Percentiles rank a stretch among this genome's conserved stretches.
phyloP scores from a whole-genome alignment of 2,329 filamentous ascomycete species.

The Fusarium anthophilum region DNA sequence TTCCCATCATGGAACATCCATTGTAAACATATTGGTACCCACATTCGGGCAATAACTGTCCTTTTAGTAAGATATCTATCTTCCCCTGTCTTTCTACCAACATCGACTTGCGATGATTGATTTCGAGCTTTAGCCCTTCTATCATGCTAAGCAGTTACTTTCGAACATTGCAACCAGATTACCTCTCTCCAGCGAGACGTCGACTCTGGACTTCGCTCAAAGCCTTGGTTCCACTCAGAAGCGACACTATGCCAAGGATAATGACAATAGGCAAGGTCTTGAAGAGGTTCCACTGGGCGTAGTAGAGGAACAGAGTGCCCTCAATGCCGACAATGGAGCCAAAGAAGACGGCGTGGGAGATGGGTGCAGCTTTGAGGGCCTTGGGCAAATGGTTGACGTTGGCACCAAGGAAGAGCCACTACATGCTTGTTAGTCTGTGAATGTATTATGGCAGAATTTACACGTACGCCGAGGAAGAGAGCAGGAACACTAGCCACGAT shows the following conservation, averaged over 20 bases:
- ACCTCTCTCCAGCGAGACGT: conserved; percentile 77
- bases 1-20: neutral
- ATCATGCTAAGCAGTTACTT: conserved; percentile 5
- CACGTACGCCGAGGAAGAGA: conserved; percentile 74
- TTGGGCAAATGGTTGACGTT: conserved; percentile 82
- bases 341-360: conserved; percentile 86
- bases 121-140: conserved; percentile 8
- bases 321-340: conserved; percentile 89
- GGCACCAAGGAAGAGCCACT: conserved; percentile 86
- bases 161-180: conserved; percentile 28
- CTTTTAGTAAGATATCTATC: conserved; percentile 1
- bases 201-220: conserved; percentile 92
- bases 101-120: neutral
- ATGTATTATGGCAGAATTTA: too few species aligned
- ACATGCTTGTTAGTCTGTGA: conserved; percentile 32
- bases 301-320: conserved; percentile 93
- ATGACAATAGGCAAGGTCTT: conserved; percentile 80
- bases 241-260: conserved; percentile 74
- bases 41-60: neutral
- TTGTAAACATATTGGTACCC: conserved; percentile 1
- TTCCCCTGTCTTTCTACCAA: neutral
- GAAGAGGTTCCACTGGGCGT: conserved; percentile 91
- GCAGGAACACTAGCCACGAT: conserved; percentile 79
- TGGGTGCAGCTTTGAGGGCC: conserved; percentile 78
- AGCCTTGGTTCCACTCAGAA: conserved; percentile 89